A percentile compares a stretch with the other conserved stretches of the same genome.
These are phyloP conservation scores for Gardenia jasminoides DNA, from an alignment of 257 asterid genomes.

Conservation along the genomic window DNA sequence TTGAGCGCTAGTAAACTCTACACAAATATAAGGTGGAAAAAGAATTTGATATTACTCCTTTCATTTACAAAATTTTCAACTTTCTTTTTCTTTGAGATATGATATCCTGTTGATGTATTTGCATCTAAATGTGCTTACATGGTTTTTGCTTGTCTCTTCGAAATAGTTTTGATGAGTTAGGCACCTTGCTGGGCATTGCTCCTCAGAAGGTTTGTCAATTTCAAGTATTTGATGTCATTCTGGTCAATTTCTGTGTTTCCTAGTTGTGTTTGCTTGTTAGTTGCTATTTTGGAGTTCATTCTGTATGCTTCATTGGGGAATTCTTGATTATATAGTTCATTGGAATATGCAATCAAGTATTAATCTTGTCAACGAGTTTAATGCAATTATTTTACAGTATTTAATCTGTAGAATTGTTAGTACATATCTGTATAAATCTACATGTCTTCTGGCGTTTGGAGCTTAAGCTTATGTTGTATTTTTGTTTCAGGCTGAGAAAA, in stretches of 20 bases:
- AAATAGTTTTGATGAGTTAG: constrained; percentile 83
- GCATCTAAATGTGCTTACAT: neutral
- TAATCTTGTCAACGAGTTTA: constrained; percentile 2
- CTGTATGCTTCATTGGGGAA: neutral
- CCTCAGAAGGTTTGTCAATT: constrained; percentile 67
- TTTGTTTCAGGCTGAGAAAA: constrained; percentile 82
- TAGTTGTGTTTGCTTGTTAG: neutral
- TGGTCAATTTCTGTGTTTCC: neutral
- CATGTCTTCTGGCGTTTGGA: neutral
- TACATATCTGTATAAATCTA: neutral
- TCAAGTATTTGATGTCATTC: neutral
- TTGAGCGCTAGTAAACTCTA: constrained; percentile 96
- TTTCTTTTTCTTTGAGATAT: neutral
- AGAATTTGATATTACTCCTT: neutral
- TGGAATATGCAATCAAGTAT: neutral
- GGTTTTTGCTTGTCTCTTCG: constrained; percentile 15
- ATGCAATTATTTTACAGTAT: neutral
- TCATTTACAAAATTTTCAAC: neutral
- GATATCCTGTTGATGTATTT: neutral
- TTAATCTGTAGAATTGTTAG: no score
- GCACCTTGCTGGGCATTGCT: constrained; percentile 92
- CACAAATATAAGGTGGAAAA: constrained; percentile 79
- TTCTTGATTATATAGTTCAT: neutral
- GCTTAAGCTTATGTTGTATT: neutral
- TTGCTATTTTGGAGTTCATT: neutral